phyloP scores from a whole-genome alignment of 2,329 filamentous ascomycete genomes.

The Sporothrix brasiliensis region DNA sequence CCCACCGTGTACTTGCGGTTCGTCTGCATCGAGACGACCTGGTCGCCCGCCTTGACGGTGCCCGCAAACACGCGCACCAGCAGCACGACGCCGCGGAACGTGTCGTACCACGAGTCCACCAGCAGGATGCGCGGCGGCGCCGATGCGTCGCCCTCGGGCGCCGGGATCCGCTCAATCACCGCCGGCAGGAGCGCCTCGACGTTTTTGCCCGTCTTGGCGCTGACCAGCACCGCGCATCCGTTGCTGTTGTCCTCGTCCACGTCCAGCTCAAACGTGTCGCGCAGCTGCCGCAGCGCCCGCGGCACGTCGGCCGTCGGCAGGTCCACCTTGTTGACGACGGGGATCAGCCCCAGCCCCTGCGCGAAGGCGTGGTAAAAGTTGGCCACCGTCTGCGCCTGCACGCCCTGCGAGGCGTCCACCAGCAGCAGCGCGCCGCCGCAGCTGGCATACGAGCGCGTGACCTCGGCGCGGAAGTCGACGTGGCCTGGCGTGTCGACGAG shows the following conservation, averaged over 20 bases:
- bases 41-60: conserved; percentile 77
- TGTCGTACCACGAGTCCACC: conserved; percentile 98
- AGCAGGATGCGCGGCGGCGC: conserved; percentile 79
- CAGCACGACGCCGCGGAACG: conserved; percentile 89
- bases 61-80: conserved; percentile 92
- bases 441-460: conserved; percentile 92
- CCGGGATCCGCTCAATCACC: conserved; percentile 82
- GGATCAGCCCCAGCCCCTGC: conserved; percentile 81
- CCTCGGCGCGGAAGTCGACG: conserved; percentile 96
- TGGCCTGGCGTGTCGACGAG: conserved; percentile 96
- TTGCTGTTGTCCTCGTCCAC: conserved; percentile 59
- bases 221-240: conserved; percentile 66
- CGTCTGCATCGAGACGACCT: conserved; percentile 85
- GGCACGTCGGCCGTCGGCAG: conserved; percentile 86
- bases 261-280: conserved; percentile 84
- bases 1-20: conserved; percentile 89
- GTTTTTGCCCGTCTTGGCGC: conserved; percentile 91
- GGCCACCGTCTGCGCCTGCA: conserved; percentile 96
- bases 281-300: conserved; percentile 82
- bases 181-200: conserved; percentile 80
- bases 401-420: conserved; percentile 93
- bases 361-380: conserved; percentile 98
- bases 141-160: conserved; percentile 70
- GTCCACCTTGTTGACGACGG: conserved; percentile 96
- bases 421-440: conserved; percentile 91